Evolutionary conservation across 2,329 filamentous ascomycete species (phyloP), one percentile per base, ranked within the genome.

Genomic region (Neofusicoccum sp.): DNA sequence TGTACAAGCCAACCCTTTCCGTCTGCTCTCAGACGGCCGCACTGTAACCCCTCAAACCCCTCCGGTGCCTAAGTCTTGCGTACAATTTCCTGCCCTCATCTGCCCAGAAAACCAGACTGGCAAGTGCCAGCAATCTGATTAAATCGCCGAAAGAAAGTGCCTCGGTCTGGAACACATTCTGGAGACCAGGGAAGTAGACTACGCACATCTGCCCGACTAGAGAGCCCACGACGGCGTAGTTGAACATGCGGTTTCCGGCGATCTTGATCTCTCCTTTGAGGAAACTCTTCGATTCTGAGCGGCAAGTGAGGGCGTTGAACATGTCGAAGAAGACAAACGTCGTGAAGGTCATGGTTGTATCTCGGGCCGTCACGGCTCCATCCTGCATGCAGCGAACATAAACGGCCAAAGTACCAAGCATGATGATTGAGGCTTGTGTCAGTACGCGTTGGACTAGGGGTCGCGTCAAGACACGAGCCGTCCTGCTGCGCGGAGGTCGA

Each of bases 311-410:
- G 1, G 95, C 95, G 77, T 99, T 98, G 83, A 98, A 97, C 95
- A 99, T 99, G 82, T 99, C 95, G 77, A 98, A 99, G 61, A 99
- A 86, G 49, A 99, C 95, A 74, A 99, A 99, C 78, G 93, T 97
- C 5, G 95, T 99, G 75, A 99, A 99, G 0, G 95, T 98, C 91
- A 99, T 97, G 67, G 95, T 99, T 1, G 95, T 99, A 78, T 99
- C 95, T 69, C 96, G 92, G 56, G 92, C 91, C 1, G 89, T 96
- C 64, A 98, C 91, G 64, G 89, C 81, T 62, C 92, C 89, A 73
- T 96, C 92, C 54, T 89, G 81, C 91, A 99, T 97, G 80, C 98
- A 94, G 73, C 88, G 90, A 68, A 91, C 88, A 79, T 99, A 99
- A 61, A 97, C 91, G 45, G 89, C 83, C 78, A 99, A 89, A 0